Evolutionary conservation across 176 grass and related monocot species (phyloP).

Genomic region (Musa acuminata): DNA sequence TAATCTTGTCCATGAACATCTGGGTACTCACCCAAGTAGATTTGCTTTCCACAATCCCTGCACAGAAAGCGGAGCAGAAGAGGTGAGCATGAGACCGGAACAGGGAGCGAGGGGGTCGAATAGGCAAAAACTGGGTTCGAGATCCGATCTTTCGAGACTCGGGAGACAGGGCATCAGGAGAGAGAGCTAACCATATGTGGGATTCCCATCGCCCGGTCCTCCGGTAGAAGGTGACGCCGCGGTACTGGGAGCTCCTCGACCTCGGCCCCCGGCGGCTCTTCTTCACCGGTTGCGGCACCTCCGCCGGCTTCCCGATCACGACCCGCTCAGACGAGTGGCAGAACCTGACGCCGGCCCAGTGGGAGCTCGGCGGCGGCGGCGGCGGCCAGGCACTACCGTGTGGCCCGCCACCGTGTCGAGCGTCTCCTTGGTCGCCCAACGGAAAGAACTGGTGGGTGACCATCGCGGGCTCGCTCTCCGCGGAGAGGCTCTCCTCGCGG

Average conservation of each 20-base stretch:
- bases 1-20: background rate
- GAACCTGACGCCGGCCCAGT: conserved; percentile 9
- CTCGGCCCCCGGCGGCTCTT: conserved; percentile 60
- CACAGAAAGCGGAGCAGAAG: background rate
- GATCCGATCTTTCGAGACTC: background rate
- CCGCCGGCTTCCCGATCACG: conserved; percentile 3
- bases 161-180: background rate
- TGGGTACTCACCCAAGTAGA: conserved; percentile 52
- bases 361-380: background rate
- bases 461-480: conserved; percentile 4
- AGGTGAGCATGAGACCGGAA: background rate
- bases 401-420: background rate
- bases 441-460: conserved; percentile 65
- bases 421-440: background rate
- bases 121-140: background rate
- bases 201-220: conserved; percentile 71
- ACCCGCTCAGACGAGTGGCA: conserved; percentile 6
- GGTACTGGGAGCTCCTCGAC: conserved; percentile 75
- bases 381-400: background rate
- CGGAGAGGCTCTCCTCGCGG: background rate
- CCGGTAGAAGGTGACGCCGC: conserved; percentile 76
- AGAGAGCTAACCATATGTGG: conserved; percentile 43
- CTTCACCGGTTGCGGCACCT: conserved; percentile 25
- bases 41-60: conserved; percentile 77
- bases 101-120: background rate